Conservation (phyloP, 192 early-diverging fungal genomes). For the Backusella macrospora region DNA sequence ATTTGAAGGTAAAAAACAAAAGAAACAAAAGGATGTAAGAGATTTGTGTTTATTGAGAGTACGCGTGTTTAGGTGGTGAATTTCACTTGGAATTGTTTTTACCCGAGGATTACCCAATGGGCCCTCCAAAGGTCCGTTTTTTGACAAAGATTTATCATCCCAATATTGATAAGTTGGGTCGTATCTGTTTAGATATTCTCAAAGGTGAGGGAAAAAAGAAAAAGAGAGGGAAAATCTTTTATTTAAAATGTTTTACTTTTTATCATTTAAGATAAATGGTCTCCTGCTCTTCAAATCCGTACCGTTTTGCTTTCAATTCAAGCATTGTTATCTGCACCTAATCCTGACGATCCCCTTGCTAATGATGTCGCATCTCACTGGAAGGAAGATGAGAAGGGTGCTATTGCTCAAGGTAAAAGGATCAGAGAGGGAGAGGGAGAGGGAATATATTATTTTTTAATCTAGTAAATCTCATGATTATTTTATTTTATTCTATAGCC, state of each 20-base stretch:
- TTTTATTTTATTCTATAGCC: slow-evolving; percentile 3
- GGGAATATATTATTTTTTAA: background rate
- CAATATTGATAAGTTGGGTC: slow-evolving; percentile 98
- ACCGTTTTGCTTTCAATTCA: slow-evolving; percentile 98
- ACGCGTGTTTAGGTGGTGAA: slow-evolving; percentile 59
- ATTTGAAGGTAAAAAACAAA: slow-evolving; percentile 78
- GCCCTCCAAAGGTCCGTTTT: slow-evolving; percentile 96
- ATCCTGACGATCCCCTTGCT: slow-evolving; percentile 97
- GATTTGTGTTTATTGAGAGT: background rate
- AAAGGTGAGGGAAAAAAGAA: slow-evolving; percentile 64
- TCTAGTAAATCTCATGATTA: background rate
- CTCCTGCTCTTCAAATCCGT: slow-evolving; percentile 96
- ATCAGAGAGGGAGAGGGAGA: background rate
- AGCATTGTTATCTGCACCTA: slow-evolving; percentile 94
- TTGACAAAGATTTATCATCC: slow-evolving; percentile 99
- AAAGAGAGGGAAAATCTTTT: background rate
- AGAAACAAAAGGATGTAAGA: background rate
- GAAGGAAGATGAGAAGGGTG: slow-evolving; percentile 95
- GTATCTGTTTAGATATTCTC: slow-evolving; percentile 97
- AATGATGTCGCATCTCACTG: slow-evolving; percentile 99
- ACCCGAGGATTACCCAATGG: slow-evolving; percentile 98
- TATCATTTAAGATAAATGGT: slow-evolving; percentile 87
- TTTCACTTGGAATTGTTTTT: slow-evolving; percentile 97
- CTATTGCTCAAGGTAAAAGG: slow-evolving; percentile 74
- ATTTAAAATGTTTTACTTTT: background rate